phyloP scores from a whole-genome alignment of 140 eudicot species.

The Bidens hawaiensis region DNA sequence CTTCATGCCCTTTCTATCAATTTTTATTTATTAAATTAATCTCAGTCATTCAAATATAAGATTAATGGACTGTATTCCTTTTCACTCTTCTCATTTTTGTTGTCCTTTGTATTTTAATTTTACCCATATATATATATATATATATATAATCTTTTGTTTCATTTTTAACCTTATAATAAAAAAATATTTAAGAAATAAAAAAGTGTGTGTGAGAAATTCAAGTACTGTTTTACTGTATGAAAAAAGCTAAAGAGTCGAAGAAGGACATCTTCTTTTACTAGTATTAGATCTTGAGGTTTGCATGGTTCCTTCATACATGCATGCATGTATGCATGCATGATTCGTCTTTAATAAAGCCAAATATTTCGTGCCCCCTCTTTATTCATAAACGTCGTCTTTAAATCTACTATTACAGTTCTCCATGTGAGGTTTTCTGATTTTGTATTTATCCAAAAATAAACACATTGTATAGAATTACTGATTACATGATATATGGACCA shows the following conservation, averaged over 20 bases:
- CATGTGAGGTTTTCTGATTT: conserved; percentile 8
- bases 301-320: conserved; percentile 17
- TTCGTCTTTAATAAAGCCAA: conserved; percentile 25
- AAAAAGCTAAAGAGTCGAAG: not conserved
- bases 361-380: conserved; percentile 20
- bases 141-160: no score
- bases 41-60: no score
- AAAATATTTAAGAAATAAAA: not conserved
- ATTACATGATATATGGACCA: not conserved
- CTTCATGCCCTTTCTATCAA: no score
- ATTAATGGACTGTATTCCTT: no score
- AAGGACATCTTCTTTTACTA: conserved; percentile 7
- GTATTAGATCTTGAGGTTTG: conserved; percentile 3
- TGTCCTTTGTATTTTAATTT: no score
- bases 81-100: no score
- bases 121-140: no score
- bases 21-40: no score
- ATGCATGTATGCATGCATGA: not conserved
- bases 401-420: conserved; percentile 9
- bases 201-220: no score
- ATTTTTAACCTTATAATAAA: not conserved
- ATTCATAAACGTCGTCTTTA: conserved; percentile 20
- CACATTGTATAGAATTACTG: not conserved
- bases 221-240: not conserved
- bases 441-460: not conserved